Base-by-base conservation (phyloP, 2,329 filamentous ascomycete species). In the Pseudogymnoascus sp. region DNA sequence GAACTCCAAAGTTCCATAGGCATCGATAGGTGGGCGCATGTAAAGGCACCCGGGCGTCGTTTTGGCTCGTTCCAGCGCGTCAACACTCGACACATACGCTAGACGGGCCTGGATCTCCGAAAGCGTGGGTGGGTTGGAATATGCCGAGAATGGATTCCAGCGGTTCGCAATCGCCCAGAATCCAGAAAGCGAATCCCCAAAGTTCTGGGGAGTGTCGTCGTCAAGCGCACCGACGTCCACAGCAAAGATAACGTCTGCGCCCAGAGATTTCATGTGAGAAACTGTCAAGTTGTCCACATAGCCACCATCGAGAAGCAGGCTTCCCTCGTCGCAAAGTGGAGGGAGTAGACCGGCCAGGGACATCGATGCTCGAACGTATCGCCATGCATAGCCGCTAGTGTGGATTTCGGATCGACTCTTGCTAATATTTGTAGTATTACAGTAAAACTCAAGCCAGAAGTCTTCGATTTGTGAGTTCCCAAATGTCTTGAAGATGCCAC, bases 381-480 rank as follows among this genome's bases (percentile, higher is more conserved):
- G 85, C 94, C 94, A 99, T 0, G 94, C 93, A 71, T 99, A 99
- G 12, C 94, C 94, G 64, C 90, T 94, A 0, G 92, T 97, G 75
- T 99, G 94, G 67, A 95, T 92, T 73, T 99, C 94, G 2, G 86
- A 86, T 17, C 93, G 84, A 65, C 90, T 94, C 74, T 96, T 95
- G 78, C 90, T 95, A 76, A 99, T 97, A 74, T 97, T 99, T 38
- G 95, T 99, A 0, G 94, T 97, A 76, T 99, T 99, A 82, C 95
- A 99, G 77, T 99, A 99, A 74, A 91, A 99, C 68, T 96, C 92
- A 9, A 99, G 83, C 94, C 94, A 99, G 71, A 97, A 99, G 74
- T 99, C 94, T 76, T 99, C 94, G 63, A 99, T 97, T 72, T 97
- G 94, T 8, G 91, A 90, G 70, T 97, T 91, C 12, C 92, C 94